Evolutionary conservation across 257 asterid genomes (phyloP).

Genomic region (Solanum lycopersicoides): DNA sequence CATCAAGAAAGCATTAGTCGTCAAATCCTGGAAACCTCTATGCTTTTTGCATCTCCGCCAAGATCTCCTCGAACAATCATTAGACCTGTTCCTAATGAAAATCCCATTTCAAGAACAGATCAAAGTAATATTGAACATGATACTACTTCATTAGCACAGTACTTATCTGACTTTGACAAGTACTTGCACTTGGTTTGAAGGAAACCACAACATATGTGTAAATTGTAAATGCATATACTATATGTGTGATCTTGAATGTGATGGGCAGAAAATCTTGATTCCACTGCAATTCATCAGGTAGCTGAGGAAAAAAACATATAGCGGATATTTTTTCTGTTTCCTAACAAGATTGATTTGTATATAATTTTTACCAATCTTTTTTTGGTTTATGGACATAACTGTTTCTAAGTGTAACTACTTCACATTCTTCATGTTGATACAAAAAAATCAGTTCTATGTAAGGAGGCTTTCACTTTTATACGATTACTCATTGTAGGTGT

Average conservation of each 20-base stretch:
- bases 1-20: constrained; percentile 30
- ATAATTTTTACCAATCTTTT: not conserved
- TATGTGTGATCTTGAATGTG: not conserved
- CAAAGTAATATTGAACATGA: constrained; percentile 17
- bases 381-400: not conserved
- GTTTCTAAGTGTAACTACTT: not conserved
- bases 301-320: not conserved
- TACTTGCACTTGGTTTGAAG: constrained; percentile 25
- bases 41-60: constrained; percentile 59
- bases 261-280: not conserved
- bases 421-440: not conserved
- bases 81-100: constrained; percentile 33
- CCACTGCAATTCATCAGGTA: not conserved
- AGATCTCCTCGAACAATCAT: constrained; percentile 28
- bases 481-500: not conserved
- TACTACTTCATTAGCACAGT: constrained; percentile 25
- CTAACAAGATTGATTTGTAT: not conserved
- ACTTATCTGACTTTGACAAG: constrained; percentile 48
- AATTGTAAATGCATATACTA: not conserved
- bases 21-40: constrained; percentile 38
- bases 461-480: not conserved
- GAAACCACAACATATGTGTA: not conserved
- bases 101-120: constrained; percentile 15
- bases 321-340: not conserved
- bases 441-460: not conserved